phyloP scores from a whole-genome alignment of 1,284 basidiomycete genomes.

The Apiotrichum sp. region DNA sequence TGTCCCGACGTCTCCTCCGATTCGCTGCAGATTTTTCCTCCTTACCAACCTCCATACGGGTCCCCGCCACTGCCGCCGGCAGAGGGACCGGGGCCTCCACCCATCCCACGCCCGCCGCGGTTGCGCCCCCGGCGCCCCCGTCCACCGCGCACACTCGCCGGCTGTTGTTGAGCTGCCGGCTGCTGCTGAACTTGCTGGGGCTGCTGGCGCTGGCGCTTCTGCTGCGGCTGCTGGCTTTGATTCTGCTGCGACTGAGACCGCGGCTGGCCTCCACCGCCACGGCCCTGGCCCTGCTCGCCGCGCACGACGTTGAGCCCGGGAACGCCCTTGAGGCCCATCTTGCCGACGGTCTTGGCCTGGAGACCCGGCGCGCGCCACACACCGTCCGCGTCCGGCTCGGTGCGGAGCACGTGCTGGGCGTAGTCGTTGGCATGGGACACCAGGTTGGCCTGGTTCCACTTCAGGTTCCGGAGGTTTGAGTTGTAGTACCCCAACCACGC shows the following conservation, averaged over 20 bases:
- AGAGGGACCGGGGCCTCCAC: no score
- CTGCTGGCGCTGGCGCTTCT: slow-evolving; percentile 8
- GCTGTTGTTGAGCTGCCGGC: neutral
- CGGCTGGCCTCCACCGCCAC: slow-evolving; percentile 7
- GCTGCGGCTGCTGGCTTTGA: slow-evolving; percentile 5
- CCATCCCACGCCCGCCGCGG: no score
- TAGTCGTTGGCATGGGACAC: slow-evolving; percentile 52
- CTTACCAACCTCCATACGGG: no score
- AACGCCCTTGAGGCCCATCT: slow-evolving; percentile 57
- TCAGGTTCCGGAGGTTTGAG: slow-evolving; percentile 46
- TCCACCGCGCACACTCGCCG: no score
- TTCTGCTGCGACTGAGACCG: neutral
- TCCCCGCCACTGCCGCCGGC: no score
- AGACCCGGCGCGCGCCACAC: slow-evolving; percentile 47
- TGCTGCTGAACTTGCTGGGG: slow-evolving; percentile 7
- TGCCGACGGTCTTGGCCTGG: slow-evolving; percentile 55
- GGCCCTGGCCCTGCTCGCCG: slow-evolving; percentile 8
- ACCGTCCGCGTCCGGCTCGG: slow-evolving; percentile 37
- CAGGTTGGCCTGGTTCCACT: slow-evolving; percentile 50
- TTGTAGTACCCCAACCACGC: slow-evolving; percentile 61
- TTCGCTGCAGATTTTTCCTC: no score
- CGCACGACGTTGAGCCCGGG: slow-evolving; percentile 35
- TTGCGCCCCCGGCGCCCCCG: no score
- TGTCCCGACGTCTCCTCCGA: no score
- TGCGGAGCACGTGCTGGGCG: slow-evolving; percentile 50